A percentile compares a stretch with the other conserved stretches of the same genome.
Evolutionary conservation across 257 asterid species (phyloP).

Genomic region (Capsicum chinense): DNA sequence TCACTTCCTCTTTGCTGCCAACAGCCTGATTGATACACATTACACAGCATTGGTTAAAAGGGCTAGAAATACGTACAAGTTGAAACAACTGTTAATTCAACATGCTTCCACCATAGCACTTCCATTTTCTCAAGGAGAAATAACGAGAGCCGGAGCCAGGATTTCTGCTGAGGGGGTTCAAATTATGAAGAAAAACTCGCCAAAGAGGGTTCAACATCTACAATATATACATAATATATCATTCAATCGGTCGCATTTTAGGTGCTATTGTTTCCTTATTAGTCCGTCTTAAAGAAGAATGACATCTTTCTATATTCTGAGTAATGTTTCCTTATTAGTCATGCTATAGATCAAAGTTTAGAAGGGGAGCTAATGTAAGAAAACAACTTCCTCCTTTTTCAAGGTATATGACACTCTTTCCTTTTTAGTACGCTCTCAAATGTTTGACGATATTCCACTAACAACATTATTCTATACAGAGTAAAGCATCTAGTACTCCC

Average conservation of each 20-base stretch:
- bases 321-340: no score
- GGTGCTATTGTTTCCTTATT: not conserved
- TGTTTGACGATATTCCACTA: not conserved
- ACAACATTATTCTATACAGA: not conserved
- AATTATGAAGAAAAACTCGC: no score
- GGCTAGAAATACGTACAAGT: not conserved
- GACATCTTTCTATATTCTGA: not conserved
- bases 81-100: not conserved
- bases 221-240: not conserved
- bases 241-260: not conserved
- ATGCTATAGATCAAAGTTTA: no score
- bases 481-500: no score
- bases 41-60: not conserved
- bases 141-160: no score
- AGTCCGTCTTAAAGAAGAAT: not conserved
- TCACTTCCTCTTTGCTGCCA: slow-evolving; percentile 73
- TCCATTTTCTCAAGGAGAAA: no score
- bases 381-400: not conserved
- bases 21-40: slow-evolving; percentile 47
- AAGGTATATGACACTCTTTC: not conserved
- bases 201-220: no score
- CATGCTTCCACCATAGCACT: no score
- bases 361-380: not conserved
- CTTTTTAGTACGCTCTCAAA: not conserved
- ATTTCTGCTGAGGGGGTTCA: no score